A percentile compares a stretch with the other conserved stretches of the same genome.
Conservation (phyloP, 116 monocot genomes). For the Phalaenopsis hybrid region DNA sequence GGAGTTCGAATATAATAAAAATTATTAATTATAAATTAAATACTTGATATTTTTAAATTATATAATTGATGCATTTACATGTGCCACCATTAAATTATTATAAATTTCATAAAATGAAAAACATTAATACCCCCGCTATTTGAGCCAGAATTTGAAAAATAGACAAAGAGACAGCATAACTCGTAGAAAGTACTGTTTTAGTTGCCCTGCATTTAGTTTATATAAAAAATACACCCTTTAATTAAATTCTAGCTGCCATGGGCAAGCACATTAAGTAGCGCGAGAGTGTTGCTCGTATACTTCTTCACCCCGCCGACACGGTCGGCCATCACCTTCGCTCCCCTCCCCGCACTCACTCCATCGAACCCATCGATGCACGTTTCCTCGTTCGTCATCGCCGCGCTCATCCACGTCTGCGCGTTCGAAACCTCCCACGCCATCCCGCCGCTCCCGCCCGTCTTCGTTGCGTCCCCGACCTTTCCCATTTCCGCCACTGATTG, state of each 20-base stretch:
- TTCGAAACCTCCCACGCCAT: conserved; percentile 50
- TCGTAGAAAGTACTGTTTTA: too few species aligned
- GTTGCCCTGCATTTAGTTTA: too few species aligned
- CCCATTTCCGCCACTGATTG: conserved; percentile 11
- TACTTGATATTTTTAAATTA: too few species aligned
- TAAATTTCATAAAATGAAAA: too few species aligned
- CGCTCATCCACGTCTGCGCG: conserved; percentile 85
- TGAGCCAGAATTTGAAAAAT: too few species aligned
- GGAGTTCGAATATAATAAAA: too few species aligned
- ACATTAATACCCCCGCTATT: too few species aligned
- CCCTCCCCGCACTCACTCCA: background rate
- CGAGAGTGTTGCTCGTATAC: conserved; percentile 65
- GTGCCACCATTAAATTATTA: too few species aligned
- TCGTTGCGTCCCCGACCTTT: background rate
- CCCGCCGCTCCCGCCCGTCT: conserved; percentile 4
- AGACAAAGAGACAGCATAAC: too few species aligned
- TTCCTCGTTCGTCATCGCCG: conserved; percentile 67
- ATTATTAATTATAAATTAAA: too few species aligned
- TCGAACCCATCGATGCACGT: conserved; percentile 60
- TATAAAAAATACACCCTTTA: too few species aligned
- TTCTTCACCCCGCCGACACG: conserved; percentile 24
- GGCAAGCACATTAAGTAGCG: conserved; percentile 50
- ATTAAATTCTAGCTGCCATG: background rate
- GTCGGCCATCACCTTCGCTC: background rate
- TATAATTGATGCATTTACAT: too few species aligned